phyloP scores from a whole-genome alignment of 2,329 filamentous ascomycete species.

The Stachybotrys chartarum region DNA sequence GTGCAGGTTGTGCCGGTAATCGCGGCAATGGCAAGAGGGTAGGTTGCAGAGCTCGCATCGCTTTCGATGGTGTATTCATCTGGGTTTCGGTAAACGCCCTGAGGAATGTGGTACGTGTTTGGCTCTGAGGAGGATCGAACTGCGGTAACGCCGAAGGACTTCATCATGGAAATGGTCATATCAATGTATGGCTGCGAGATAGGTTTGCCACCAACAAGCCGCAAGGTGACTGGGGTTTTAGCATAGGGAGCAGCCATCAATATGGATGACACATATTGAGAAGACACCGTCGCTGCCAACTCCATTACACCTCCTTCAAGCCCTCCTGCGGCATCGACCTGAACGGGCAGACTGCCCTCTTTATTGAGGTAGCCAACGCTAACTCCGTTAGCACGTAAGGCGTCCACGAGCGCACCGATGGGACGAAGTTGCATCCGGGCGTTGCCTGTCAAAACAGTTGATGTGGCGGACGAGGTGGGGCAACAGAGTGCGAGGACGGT shows the following conservation, averaged over 20 bases:
- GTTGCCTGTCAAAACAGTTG: constrained; percentile 85
- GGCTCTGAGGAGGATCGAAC: constrained; percentile 68
- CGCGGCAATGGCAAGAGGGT: constrained; percentile 87
- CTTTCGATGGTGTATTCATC: constrained; percentile 86
- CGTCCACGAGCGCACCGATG: constrained; percentile 88
- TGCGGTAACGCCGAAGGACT: constrained; percentile 78
- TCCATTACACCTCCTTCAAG: constrained; percentile 84
- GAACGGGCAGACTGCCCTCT: constrained; percentile 75
- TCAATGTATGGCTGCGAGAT: constrained; percentile 97
- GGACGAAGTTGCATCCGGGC: constrained; percentile 93
- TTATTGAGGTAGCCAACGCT: constrained; percentile 78
- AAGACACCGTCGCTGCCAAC: constrained; percentile 89
- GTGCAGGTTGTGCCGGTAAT: constrained; percentile 95
- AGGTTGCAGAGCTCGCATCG: constrained; percentile 95
- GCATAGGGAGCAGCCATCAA: constrained; percentile 97
- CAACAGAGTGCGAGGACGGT: constrained; percentile 81
- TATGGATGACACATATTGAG: constrained; percentile 97
- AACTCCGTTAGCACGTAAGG: constrained; percentile 81
- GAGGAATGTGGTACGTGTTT: constrained; percentile 91
- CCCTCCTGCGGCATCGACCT: constrained; percentile 74
- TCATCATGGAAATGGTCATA: constrained; percentile 99
- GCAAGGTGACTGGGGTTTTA: constrained; percentile 84
- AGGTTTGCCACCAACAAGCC: constrained; percentile 89
- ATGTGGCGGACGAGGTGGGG: constrained; percentile 48
- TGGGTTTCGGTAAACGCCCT: constrained; percentile 76